Evolutionary conservation across 164 flowering plant genomes (phyloP).

Genomic region (Vitis rotundifolia): DNA sequence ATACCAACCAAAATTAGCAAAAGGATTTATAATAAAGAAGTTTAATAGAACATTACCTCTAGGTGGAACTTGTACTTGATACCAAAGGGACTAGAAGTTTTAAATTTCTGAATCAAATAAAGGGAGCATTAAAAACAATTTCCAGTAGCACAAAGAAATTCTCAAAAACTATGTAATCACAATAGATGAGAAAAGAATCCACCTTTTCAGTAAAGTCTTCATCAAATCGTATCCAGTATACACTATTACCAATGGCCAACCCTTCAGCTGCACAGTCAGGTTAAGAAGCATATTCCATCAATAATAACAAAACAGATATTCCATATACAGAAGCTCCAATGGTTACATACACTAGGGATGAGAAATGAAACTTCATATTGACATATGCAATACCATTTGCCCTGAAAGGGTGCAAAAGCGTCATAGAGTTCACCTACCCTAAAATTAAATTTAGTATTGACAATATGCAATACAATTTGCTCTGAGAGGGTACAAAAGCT

Average conservation of each 20-base stretch:
- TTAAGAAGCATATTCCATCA: constrained; percentile 16
- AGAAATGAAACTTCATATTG: background rate
- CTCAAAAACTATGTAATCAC: background rate
- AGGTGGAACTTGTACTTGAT: constrained; percentile 91
- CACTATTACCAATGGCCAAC: constrained; percentile 81
- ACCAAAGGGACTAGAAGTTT: constrained; percentile 81
- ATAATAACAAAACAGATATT: constrained; percentile 11
- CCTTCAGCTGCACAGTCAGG: constrained; percentile 33
- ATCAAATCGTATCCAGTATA: constrained; percentile 85
- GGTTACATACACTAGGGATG: background rate
- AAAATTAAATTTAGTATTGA: too few species aligned
- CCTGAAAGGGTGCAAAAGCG: too few species aligned
- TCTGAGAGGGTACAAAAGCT: too few species aligned
- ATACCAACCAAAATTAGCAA: too few species aligned
- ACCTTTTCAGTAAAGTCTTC: constrained; percentile 84
- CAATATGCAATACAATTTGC: too few species aligned
- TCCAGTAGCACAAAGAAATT: background rate
- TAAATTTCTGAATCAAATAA: constrained; percentile 63
- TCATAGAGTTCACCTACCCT: too few species aligned
- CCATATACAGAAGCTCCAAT: background rate
- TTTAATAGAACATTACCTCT: constrained; percentile 53
- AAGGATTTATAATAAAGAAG: too few species aligned
- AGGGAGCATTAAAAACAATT: background rate
- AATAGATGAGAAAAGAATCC: background rate
- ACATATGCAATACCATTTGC: background rate